Evolutionary conservation across 2,329 filamentous ascomycete species (phyloP), one percentile per base, ranked within the genome.

Genomic region (Hortaea werneckii): DNA sequence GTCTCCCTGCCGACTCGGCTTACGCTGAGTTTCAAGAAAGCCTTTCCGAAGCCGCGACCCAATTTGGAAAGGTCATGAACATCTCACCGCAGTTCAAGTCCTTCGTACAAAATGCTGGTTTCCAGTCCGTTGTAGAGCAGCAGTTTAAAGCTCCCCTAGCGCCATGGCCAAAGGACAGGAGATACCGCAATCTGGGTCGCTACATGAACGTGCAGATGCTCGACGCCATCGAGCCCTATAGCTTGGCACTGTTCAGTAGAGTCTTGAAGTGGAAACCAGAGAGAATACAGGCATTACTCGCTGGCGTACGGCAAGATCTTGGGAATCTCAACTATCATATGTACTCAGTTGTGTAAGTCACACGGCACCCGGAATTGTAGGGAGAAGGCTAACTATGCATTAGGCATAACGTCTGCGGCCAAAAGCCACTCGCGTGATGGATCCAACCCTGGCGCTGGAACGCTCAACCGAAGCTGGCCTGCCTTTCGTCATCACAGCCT

Each of bases 281-380:
- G 27, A 11, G 29, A 20, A 11, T 41, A 29, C 26, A 41, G 13
- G 40, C 20, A 9, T 41, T 41, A 9, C 8, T 30, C 2, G 40
- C 40, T 9, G 20, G 20, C 9, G 10, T 41, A 10, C 6, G 26
- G 20, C 10, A 41, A 8, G 40, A 28, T 3, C 20, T 41, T 2
- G 13, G 29, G 9, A 20, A 41, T 29, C 26, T 20, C 13, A 29
- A 41, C 61, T 67, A 42, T 58, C 66, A 48, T 54, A 59, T n/a
- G 44, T 54, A 26, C 63, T 60, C 35, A 54, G 53, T 6, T 47
- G 52, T 7, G 45, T 61, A 4, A 52, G 67, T 35, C 32, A 10
- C 32, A 4, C 9, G 4, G 4, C 20, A 20, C 20, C 20, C 4
- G n/a, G n/a, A n/a, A n/a, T n/a, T n/a, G n/a, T n/a, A 20, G 20